Evolutionary conservation across 1,284 basidiomycete species (phyloP).

Genomic region (Cronartium ribicola): DNA sequence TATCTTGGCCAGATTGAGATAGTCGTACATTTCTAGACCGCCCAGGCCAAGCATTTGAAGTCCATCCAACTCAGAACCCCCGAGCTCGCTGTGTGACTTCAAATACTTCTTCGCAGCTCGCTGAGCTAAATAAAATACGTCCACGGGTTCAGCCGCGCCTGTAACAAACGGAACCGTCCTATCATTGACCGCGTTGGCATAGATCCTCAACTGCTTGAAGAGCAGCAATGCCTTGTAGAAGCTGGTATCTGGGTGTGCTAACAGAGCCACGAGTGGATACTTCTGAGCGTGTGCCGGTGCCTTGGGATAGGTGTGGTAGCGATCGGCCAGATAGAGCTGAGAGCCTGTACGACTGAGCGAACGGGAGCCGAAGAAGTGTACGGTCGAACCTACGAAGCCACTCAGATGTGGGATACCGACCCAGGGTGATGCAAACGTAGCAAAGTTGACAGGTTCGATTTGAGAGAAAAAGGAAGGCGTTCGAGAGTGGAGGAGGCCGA

Average conservation of each 20-base stretch:
- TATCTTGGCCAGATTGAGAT: no score
- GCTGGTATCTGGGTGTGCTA: conserved; percentile 76
- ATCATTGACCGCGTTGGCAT: conserved; percentile 65
- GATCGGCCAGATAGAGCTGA: conserved; percentile 71
- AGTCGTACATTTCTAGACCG: conserved; percentile 24
- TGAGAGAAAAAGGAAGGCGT: conserved; percentile 62
- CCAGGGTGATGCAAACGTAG: conserved; percentile 76
- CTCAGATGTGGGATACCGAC: conserved; percentile 58
- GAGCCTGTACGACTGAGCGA: conserved; percentile 78
- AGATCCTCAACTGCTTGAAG: conserved; percentile 71
- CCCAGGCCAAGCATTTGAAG: conserved; percentile 13
- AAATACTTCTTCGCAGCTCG: not conserved
- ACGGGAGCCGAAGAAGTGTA: conserved; percentile 64
- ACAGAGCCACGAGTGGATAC: conserved; percentile 69
- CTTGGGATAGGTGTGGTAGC: conserved; percentile 57
- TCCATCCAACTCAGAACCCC: conserved; percentile 15
- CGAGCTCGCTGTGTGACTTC: not conserved
- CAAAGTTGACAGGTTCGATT: conserved; percentile 69
- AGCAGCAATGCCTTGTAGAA: conserved; percentile 70
- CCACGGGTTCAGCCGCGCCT: conserved; percentile 38
- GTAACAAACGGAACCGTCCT: conserved; percentile 48
- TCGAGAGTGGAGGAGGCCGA: conserved; percentile 66
- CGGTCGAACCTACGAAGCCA: conserved; percentile 62
- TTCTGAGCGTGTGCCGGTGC: conserved; percentile 55
- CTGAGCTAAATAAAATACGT: conserved; percentile 11